Conservation (phyloP, 2,329 filamentous ascomycete genomes). For the Arthrobotrys entomopaga region DNA sequence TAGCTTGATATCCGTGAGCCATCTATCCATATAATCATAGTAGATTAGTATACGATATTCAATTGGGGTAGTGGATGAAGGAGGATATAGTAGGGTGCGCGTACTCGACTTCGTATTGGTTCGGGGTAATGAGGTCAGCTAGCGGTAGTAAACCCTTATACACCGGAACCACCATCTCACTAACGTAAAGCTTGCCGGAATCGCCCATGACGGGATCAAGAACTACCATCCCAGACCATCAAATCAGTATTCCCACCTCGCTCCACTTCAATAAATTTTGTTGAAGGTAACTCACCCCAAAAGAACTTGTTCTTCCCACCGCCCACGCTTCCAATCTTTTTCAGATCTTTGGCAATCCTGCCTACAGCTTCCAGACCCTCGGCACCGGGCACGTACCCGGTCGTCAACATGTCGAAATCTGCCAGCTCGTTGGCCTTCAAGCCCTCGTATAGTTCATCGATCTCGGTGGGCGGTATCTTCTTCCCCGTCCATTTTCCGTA, state of each 20-base stretch:
- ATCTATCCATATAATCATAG: constrained; percentile 65
- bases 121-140: constrained; percentile 91
- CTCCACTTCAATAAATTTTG: neutral
- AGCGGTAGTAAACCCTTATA: constrained; percentile 82
- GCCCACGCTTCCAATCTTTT: constrained; percentile 69
- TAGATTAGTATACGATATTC: neutral
- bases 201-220: constrained; percentile 99
- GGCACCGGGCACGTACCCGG: constrained; percentile 91
- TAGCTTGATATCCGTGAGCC: constrained; percentile 86
- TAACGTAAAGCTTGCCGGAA: constrained; percentile 89
- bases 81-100: constrained; percentile 12
- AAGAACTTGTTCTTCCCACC: constrained; percentile 79
- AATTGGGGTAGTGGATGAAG: no score
- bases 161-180: constrained; percentile 87
- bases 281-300: constrained; percentile 72
- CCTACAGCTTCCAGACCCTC: constrained; percentile 85
- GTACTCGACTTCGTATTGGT: constrained; percentile 96
- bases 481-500: constrained; percentile 90
- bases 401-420: constrained; percentile 92
- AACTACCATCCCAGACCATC: no score
- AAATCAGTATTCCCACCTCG: neutral
- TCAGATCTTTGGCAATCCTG: constrained; percentile 81
- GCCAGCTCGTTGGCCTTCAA: constrained; percentile 84
- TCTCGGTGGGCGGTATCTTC: constrained; percentile 81
- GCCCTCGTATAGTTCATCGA: constrained; percentile 83